phyloP scores from a whole-genome alignment of 2,329 filamentous ascomycete species.

The Botrytis byssoidea region DNA sequence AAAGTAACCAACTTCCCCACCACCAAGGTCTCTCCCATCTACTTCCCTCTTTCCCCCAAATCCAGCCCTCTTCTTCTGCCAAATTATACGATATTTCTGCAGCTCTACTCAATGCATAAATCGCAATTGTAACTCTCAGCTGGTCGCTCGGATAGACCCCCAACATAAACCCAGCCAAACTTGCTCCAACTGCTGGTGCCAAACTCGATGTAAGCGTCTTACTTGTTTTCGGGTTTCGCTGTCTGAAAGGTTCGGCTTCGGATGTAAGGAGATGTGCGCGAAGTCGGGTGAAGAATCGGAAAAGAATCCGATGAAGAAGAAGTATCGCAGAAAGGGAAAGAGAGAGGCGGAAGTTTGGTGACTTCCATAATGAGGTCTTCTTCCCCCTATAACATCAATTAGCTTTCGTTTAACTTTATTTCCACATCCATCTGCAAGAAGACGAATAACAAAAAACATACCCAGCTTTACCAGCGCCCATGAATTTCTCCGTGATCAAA shows the following conservation, averaged over 20 bases:
- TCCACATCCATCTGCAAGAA: background rate
- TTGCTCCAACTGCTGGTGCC: conserved; percentile 87
- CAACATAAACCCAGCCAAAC: conserved; percentile 78
- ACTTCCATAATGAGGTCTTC: conserved; percentile 59
- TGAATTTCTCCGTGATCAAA: conserved; percentile 49
- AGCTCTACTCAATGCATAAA: conserved; percentile 77
- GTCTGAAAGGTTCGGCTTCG: conserved; percentile 76
- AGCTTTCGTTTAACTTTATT: conserved; percentile 7
- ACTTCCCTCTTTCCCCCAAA: conserved; percentile 57
- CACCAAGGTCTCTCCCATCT: conserved; percentile 71
- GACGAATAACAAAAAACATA: conserved; percentile 20
- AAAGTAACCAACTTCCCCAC: conserved; percentile 81
- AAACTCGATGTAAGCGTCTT: conserved; percentile 75
- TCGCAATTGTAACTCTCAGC: conserved; percentile 74
- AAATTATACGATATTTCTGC: conserved; percentile 86
- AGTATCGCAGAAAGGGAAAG: conserved; percentile 82
- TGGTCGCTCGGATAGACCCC: conserved; percentile 70
- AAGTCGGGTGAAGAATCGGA: conserved; percentile 82
- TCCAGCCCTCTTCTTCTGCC: conserved; percentile 69
- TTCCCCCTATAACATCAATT: conserved; percentile 35
- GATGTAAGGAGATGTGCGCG: conserved; percentile 75
- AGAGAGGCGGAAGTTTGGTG: conserved; percentile 72
- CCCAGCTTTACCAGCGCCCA: conserved; percentile 40
- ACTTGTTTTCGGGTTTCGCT: conserved; percentile 76
- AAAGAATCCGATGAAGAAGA: conserved; percentile 82